Percentiles rank a stretch among this genome's conserved stretches.
Conservation (phyloP, 108 stramenopile species). For the Cyclotella kingstonii region DNA sequence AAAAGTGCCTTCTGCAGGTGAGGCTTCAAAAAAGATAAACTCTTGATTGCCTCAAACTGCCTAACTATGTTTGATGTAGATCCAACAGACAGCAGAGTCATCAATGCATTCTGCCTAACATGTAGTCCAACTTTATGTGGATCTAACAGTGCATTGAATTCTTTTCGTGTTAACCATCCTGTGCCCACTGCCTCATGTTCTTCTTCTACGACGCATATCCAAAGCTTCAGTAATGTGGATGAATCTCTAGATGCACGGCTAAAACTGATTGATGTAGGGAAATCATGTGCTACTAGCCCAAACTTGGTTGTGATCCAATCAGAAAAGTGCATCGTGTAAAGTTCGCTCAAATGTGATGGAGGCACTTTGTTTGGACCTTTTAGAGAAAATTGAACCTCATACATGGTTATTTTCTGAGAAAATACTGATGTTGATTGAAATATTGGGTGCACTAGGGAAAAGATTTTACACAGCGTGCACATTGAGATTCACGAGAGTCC, state of each 20-base stretch:
- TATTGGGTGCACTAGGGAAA: no score
- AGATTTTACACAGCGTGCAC: neutral
- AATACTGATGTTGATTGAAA: conserved; percentile 35
- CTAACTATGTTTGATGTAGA: conserved; percentile 38
- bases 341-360: conserved; percentile 30
- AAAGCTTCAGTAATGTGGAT: conserved; percentile 33
- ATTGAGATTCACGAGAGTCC: neutral
- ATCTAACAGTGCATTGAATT: conserved; percentile 31
- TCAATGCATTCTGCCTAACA: conserved; percentile 12
- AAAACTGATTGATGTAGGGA: conserved; percentile 33
- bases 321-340: conserved; percentile 34
- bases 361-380: conserved; percentile 23
- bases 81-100: conserved; percentile 32
- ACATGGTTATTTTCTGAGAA: conserved; percentile 20
- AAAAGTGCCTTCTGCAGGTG: conserved; percentile 41
- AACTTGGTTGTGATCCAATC: conserved; percentile 23
- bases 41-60: conserved; percentile 40
- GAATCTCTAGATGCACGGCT: conserved; percentile 11
- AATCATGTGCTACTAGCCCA: conserved; percentile 42
- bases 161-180: conserved; percentile 30
- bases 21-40: conserved; percentile 18
- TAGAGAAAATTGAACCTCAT: conserved; percentile 40
- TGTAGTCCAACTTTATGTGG: conserved; percentile 19
- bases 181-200: conserved; percentile 21
- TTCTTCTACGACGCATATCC: conserved; percentile 26